Percentiles rank a stretch among this genome's conserved stretches.
These are phyloP conservation scores for Corynespora cassiicola DNA, from an alignment of 2,329 filamentous ascomycete species.

Conservation along the genomic window DNA sequence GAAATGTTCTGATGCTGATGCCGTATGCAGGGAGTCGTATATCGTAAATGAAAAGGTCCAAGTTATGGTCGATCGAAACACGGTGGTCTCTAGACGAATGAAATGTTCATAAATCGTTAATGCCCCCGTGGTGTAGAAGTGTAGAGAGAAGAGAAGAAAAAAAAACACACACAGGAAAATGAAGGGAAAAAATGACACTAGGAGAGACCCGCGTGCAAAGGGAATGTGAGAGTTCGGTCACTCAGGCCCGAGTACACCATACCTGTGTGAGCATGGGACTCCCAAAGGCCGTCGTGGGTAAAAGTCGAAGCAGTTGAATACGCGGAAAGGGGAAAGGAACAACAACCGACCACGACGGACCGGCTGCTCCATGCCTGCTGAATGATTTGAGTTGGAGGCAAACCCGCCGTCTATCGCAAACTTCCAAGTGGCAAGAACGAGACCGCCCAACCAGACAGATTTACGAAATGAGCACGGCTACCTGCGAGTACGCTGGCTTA, in stretches of 20 bases:
- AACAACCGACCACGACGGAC: constrained; percentile 11
- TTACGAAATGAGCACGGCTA: constrained; percentile 20
- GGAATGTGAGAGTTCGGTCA: constrained; percentile 17
- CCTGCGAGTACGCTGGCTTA: constrained; percentile 36
- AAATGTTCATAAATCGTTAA: constrained; percentile 46
- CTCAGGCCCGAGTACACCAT: constrained; percentile 1
- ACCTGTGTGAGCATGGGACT: constrained; percentile 9
- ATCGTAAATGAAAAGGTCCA: constrained; percentile 39
- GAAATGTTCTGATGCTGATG: constrained; percentile 37
- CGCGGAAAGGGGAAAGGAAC: background rate
- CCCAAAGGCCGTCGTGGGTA: constrained; percentile 14
- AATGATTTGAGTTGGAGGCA: constrained; percentile 22
- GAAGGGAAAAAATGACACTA: constrained; percentile 39
- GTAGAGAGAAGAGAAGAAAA: constrained; percentile 38
- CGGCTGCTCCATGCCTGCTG: constrained; percentile 26
- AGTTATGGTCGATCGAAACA: constrained; percentile 31
- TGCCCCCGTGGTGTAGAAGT: constrained; percentile 36
- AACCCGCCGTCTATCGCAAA: constrained; percentile 31
- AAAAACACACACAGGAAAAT: constrained; percentile 38
- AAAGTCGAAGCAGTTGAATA: constrained; percentile 9
- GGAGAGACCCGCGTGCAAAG: constrained; percentile 25
- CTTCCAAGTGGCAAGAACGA: constrained; percentile 22
- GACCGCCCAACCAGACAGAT: constrained; percentile 24
- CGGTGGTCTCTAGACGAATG: constrained; percentile 24
- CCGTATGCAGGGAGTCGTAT: constrained; percentile 45